These are phyloP conservation scores for Aspergillus floridensis DNA, from an alignment of 2,329 filamentous ascomycete species.

Conservation along the genomic window DNA sequence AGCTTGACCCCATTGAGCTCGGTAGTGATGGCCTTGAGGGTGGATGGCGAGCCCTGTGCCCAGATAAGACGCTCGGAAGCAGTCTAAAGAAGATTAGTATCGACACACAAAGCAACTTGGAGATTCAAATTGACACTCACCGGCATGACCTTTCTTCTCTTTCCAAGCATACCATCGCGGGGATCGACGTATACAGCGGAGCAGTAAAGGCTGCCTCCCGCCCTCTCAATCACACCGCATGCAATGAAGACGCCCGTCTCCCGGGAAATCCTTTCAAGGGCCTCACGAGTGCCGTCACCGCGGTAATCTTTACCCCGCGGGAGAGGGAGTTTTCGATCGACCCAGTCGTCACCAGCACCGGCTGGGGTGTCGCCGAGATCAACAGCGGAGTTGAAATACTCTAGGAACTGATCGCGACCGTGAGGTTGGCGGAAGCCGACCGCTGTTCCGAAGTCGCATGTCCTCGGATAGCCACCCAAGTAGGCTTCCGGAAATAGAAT, in stretches of 20 bases:
- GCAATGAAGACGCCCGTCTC: constrained; percentile 81
- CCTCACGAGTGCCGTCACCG: constrained; percentile 76
- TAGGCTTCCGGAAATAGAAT: constrained; percentile 91
- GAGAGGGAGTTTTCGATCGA: constrained; percentile 58
- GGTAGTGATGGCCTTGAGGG: constrained; percentile 75
- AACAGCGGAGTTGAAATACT: constrained; percentile 74
- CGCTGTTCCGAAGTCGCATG: constrained; percentile 70
- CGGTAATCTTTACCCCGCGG: constrained; percentile 53
- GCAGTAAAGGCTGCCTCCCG: constrained; percentile 82
- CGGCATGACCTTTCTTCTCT: constrained; percentile 89
- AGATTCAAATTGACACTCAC: constrained; percentile 45
- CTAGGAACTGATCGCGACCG: constrained; percentile 77
- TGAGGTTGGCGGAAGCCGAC: constrained; percentile 66
- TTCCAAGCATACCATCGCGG: constrained; percentile 68
- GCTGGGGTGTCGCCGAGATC: constrained; percentile 76
- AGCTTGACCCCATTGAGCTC: constrained; percentile 74
- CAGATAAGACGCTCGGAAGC: constrained; percentile 80
- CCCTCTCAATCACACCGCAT: constrained; percentile 73
- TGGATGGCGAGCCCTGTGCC: constrained; percentile 79
- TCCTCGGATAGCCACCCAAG: constrained; percentile 86
- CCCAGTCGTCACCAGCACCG: constrained; percentile 71
- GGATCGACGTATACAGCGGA: constrained; percentile 80
- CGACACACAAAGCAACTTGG: neutral
- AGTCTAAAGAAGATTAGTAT: constrained; percentile 50
- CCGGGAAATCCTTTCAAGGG: constrained; percentile 70